Evolutionary conservation across 78 protist species (phyloP).

Genomic region (Polysphondylium violaceum): DNA sequence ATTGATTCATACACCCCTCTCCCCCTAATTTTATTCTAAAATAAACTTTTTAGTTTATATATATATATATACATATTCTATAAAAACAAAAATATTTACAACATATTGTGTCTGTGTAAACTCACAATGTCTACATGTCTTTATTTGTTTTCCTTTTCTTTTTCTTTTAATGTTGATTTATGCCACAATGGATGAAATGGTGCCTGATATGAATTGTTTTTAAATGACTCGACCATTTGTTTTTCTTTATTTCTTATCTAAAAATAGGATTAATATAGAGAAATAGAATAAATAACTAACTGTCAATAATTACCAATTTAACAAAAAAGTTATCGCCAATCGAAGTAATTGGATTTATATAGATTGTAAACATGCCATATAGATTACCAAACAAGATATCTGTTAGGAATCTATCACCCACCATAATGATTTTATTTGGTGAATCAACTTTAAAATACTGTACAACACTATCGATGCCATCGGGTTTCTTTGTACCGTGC

Average conservation of each 20-base stretch:
- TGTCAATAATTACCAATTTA: conserved; percentile 37
- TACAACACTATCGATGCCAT: conserved; percentile 38
- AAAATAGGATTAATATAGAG: not conserved
- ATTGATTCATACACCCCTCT: too few species aligned
- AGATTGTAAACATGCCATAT: conserved; percentile 73
- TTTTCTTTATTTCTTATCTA: conserved; percentile 46
- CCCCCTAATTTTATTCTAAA: too few species aligned
- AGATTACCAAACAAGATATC: conserved; percentile 71
- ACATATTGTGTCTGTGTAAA: too few species aligned
- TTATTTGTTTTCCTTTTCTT: too few species aligned
- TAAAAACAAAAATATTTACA: too few species aligned
- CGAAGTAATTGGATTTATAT: conserved; percentile 36
- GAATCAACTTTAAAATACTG: conserved; percentile 6
- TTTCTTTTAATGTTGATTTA: too few species aligned
- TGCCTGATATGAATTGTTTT: too few species aligned
- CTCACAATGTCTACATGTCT: too few species aligned
- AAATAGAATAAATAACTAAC: not conserved
- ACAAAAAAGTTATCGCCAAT: conserved; percentile 63
- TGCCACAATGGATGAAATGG: too few species aligned
- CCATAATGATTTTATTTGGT: conserved; percentile 10
- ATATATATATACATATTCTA: too few species aligned
- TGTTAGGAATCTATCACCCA: conserved; percentile 67
- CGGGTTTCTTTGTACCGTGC: conserved; percentile 65
- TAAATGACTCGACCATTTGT: too few species aligned
- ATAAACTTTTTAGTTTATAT: too few species aligned